Evolutionary conservation across 495 filamentous ascomycete genomes (phyloP).

Genomic region (Penicillium paradoxum): DNA sequence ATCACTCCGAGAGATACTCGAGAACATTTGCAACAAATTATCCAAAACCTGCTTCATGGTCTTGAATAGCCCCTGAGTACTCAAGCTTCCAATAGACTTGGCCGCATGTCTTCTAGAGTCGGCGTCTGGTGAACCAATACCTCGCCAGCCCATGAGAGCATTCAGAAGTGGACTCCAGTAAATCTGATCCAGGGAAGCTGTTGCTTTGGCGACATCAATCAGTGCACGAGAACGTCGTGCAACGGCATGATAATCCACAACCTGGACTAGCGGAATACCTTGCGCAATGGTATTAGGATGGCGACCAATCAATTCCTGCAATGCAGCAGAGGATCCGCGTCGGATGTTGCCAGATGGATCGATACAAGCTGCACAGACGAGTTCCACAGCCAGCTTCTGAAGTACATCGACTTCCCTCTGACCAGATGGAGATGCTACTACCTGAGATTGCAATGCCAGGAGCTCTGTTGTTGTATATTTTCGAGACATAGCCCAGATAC

Average conservation of each 20-base stretch:
- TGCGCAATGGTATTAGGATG: constrained; percentile 78
- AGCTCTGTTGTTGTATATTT: constrained; percentile 81
- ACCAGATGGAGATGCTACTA: constrained; percentile 25
- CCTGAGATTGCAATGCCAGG: constrained; percentile 49
- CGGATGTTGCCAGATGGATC: constrained; percentile 92
- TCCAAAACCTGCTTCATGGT: constrained; percentile 32
- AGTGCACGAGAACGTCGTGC: constrained; percentile 80
- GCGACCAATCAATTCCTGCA: constrained; percentile 90
- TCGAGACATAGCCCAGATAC: constrained; percentile 86
- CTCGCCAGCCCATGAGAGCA: constrained; percentile 80
- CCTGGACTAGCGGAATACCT: constrained; percentile 81
- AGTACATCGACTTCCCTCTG: constrained; percentile 44
- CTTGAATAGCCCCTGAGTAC: constrained; percentile 29
- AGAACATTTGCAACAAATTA: constrained; percentile 40
- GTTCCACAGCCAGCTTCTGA: constrained; percentile 71
- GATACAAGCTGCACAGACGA: constrained; percentile 76
- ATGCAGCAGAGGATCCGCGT: constrained; percentile 82
- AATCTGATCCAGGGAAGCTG: constrained; percentile 53
- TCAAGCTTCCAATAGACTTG: constrained; percentile 58
- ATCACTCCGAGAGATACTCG: constrained; percentile 50
- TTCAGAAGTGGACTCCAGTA: constrained; percentile 70
- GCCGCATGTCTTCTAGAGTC: constrained; percentile 69
- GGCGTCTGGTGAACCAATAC: constrained; percentile 70
- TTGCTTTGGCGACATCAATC: constrained; percentile 63
- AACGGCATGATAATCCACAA: constrained; percentile 89